These are phyloP conservation scores for Physaria fendleri DNA, from an alignment of 345 rosid genomes.

Conservation along the genomic window DNA sequence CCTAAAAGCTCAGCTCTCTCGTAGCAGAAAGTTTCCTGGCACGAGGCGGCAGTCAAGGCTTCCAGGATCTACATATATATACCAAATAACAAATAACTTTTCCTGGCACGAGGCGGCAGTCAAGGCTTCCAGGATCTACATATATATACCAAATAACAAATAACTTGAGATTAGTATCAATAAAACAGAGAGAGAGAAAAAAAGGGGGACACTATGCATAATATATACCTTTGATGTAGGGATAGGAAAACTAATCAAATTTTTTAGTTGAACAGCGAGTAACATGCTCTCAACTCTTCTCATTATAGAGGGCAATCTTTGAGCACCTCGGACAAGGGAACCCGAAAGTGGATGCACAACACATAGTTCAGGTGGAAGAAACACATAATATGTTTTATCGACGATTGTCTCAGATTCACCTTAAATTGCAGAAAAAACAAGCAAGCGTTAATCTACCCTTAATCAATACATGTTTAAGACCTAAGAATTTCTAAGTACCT, in stretches of 20 bases:
- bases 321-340: slow-evolving; percentile 94
- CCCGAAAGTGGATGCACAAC: slow-evolving; percentile 93
- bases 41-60: slow-evolving; percentile 96
- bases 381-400: slow-evolving; percentile 87
- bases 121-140: slow-evolving; percentile 88
- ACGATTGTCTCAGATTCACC: slow-evolving; percentile 70
- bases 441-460: neutral
- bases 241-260: slow-evolving; percentile 54
- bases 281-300: slow-evolving; percentile 97
- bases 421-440: slow-evolving; percentile 21
- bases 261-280: slow-evolving; percentile 82
- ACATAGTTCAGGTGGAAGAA: slow-evolving; percentile 94
- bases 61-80: slow-evolving; percentile 79
- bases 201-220: neutral
- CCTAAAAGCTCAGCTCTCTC: slow-evolving; percentile 99
- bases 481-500: slow-evolving; percentile 35
- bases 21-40: slow-evolving; percentile 98
- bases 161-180: neutral
- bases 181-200: neutral
- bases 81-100: too few species aligned
- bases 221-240: slow-evolving; percentile 69
- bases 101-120: slow-evolving; percentile 99
- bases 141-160: neutral
- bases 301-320: slow-evolving; percentile 93
- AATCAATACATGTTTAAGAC: neutral